Evolutionary conservation across 805 yeast genomes (phyloP).

Genomic region (Zygoascus biomembranicola): DNA sequence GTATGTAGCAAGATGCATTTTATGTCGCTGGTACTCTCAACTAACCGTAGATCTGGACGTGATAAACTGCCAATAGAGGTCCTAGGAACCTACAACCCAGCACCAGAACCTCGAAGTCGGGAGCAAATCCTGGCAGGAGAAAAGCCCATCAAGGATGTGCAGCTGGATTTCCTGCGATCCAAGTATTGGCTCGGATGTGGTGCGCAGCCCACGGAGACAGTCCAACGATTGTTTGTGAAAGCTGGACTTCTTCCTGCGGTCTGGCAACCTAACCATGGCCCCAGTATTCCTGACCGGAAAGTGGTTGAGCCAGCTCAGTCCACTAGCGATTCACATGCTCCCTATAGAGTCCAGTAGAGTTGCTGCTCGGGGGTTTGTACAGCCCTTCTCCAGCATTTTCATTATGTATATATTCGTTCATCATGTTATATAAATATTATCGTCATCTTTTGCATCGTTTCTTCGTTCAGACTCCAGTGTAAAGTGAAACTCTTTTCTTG

Average conservation of each 20-base stretch:
- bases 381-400: neutral
- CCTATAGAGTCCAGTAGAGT: neutral
- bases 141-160: slow-evolving; percentile 66
- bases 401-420: neutral
- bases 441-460: too few species aligned
- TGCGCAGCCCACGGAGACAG: slow-evolving; percentile 85
- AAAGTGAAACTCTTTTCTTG: neutral
- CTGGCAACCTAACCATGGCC: slow-evolving; percentile 28
- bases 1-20: slow-evolving; percentile 16
- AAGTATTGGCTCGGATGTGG: slow-evolving; percentile 98
- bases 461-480: neutral
- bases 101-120: slow-evolving; percentile 59
- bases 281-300: slow-evolving; percentile 13
- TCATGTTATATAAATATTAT: too few species aligned
- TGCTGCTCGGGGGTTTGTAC: neutral
- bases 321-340: neutral
- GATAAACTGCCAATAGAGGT: slow-evolving; percentile 90
- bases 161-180: slow-evolving; percentile 78
- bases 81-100: slow-evolving; percentile 86
- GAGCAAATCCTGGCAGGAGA: slow-evolving; percentile 48
- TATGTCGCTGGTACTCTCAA: neutral
- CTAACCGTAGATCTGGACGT: slow-evolving; percentile 47
- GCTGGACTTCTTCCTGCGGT: slow-evolving; percentile 46
- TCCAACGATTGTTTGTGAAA: slow-evolving; percentile 65
- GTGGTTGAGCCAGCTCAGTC: slow-evolving; percentile 5